These are phyloP conservation scores for Dactylellina drechsleri DNA, from an alignment of 2,329 filamentous ascomycete genomes.

Conservation along the genomic window DNA sequence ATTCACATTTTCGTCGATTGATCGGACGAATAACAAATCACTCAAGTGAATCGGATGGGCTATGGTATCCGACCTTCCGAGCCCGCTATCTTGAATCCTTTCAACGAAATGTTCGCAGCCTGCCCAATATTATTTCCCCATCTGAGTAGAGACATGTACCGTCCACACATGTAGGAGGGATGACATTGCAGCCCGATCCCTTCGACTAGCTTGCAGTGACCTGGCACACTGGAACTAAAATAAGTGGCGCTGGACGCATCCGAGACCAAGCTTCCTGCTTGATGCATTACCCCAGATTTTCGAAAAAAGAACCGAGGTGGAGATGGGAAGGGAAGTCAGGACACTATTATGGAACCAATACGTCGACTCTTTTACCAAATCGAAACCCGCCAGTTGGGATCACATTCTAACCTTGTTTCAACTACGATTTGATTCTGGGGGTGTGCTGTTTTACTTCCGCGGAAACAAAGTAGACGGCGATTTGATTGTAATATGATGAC, in stretches of 20 bases:
- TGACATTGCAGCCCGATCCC: slow-evolving; percentile 39
- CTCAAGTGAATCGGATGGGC: slow-evolving; percentile 28
- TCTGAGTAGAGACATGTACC: slow-evolving; percentile 5
- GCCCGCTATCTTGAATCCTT: slow-evolving; percentile 46
- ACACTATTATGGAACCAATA: slow-evolving; percentile 10
- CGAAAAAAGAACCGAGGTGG: slow-evolving; percentile 34
- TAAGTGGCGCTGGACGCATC: slow-evolving; percentile 52
- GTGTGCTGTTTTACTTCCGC: slow-evolving; percentile 20
- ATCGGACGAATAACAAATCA: slow-evolving; percentile 54
- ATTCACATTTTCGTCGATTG: slow-evolving; percentile 28
- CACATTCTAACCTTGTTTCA: slow-evolving; percentile 45
- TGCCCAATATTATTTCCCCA: slow-evolving; percentile 16
- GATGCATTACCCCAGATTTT: slow-evolving; percentile 55
- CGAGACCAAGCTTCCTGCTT: slow-evolving; percentile 52
- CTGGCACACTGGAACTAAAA: slow-evolving; percentile 34
- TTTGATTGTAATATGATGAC: slow-evolving; percentile 35
- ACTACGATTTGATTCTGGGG: slow-evolving; percentile 14
- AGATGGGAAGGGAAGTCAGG: neutral
- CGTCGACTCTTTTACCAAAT: slow-evolving; percentile 14
- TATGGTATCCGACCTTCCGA: slow-evolving; percentile 22
- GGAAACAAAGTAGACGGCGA: slow-evolving; percentile 38
- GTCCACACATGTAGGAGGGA: slow-evolving; percentile 20
- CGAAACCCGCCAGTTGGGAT: slow-evolving; percentile 13
- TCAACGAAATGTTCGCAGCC: neutral
- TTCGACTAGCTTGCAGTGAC: slow-evolving; percentile 25